Base-by-base conservation (phyloP, 2,329 filamentous ascomycete genomes). In the Triangularia verruculosa region DNA sequence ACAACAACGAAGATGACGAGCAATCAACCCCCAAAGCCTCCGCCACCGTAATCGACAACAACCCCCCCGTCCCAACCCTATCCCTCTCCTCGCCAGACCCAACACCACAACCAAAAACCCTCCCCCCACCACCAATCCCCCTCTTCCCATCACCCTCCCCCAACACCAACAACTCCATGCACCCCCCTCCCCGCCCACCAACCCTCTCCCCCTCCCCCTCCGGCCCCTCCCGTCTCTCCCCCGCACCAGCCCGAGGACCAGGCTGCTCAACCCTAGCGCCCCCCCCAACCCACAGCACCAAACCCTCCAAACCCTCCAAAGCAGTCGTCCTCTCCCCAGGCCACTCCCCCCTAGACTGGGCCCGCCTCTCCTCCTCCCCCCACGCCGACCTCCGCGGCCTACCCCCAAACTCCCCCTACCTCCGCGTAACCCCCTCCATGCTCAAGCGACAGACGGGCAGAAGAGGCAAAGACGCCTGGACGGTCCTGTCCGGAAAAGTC, bases 311-410 rank as follows among this genome's bases (percentile, higher is more conserved):
- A 72, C 82, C 84, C 4, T 84, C 82, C 11, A 85, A 84, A 75
- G 91, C 94, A 72, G 91, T 97, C 4, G 82, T 89, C 8, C 86
- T 99, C 4, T 85, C 88, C n/a, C 95, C 95, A 0, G 94, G 95
- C 30, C 93, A 94, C 80, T 97, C 92, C 1, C 94, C 95, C 0
- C 87, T 99, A 12, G 95, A 99, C 83, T 99, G 95, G 95, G 95
- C 95, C 12, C 87, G 89, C 5, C 84, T 97, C 1, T 85, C 86
- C 1, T 81, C 82, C 20, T 78, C 82, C 56, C 87, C 89, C 1
- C 78, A 78, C 28, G 80, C 85, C 28, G 89, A 92, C 67, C 85
- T 93, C 25, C 89, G 90, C n/a, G 86, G 86, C 43, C 68, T 90
- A 65, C 70, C 84, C 68, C 68, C 81, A 0, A 74, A 76, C 6